phyloP scores from a whole-genome alignment of 2,329 filamentous ascomycete genomes.

The Sarocladium strictum region DNA sequence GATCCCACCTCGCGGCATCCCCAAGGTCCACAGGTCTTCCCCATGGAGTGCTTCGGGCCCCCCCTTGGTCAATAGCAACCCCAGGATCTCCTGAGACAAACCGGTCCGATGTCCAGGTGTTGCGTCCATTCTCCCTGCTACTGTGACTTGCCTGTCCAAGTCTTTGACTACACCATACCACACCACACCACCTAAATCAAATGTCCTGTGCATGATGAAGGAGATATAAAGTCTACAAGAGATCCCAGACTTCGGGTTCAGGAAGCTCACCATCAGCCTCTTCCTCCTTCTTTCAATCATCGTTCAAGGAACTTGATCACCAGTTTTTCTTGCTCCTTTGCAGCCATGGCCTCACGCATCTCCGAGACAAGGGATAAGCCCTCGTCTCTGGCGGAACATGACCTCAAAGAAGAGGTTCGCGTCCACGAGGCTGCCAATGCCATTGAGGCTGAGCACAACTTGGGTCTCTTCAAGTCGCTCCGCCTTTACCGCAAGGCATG shows the following conservation, averaged over 20 bases:
- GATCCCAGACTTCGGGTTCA: neutral
- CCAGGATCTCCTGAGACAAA: too few species aligned
- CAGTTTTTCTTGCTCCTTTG: neutral
- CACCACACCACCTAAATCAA: neutral
- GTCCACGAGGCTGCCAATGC: conserved; percentile 18
- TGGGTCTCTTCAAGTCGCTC: conserved; percentile 27
- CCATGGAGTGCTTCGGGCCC: neutral
- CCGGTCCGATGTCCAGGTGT: too few species aligned
- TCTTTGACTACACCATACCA: neutral
- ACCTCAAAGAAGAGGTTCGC: neutral
- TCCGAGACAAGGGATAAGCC: neutral
- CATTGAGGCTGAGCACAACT: conserved; percentile 26
- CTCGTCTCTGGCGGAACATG: neutral
- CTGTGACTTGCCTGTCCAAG: too few species aligned
- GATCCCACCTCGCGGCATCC: neutral
- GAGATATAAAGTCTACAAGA: conserved; percentile 1
- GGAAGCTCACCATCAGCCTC: neutral
- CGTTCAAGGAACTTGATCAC: neutral
- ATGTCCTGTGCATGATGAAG: neutral
- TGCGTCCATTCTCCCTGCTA: too few species aligned
- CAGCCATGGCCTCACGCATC: neutral
- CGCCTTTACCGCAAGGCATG: conserved; percentile 33
- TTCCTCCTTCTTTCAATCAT: neutral
- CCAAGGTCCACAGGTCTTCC: neutral
- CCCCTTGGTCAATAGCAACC: neutral